Evolutionary conservation across 805 yeast genomes (phyloP).

Genomic region (Metschnikowia amazonensis): DNA sequence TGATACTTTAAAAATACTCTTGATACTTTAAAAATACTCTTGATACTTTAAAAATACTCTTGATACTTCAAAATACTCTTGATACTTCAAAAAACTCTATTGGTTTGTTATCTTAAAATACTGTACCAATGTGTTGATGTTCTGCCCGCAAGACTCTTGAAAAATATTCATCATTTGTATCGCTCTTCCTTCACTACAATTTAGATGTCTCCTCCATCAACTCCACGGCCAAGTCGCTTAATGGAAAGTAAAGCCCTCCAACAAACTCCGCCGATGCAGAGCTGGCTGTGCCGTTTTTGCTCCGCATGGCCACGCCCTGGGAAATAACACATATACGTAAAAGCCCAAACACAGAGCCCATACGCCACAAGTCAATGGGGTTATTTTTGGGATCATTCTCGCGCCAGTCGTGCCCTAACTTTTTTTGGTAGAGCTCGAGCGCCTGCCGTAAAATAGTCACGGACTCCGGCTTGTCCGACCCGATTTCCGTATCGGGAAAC

Average conservation of each 20-base stretch:
- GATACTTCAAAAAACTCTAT: no score
- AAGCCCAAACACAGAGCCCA: slow-evolving; percentile 54
- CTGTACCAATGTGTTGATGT: no score
- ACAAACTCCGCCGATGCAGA: slow-evolving; percentile 46
- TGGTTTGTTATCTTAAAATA: no score
- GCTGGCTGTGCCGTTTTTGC: slow-evolving; percentile 49
- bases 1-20: no score
- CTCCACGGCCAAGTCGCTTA: slow-evolving; percentile 29
- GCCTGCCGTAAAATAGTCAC: slow-evolving; percentile 18
- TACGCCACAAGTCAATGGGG: slow-evolving; percentile 44
- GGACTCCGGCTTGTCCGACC: slow-evolving; percentile 30
- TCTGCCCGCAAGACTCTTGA: no score
- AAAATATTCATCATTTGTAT: no score
- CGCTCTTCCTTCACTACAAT: no score
- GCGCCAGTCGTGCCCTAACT: slow-evolving; percentile 30
- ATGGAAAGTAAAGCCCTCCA: slow-evolving; percentile 32
- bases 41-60: no score
- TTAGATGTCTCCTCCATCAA: slow-evolving; percentile 6
- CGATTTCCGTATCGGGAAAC: slow-evolving; percentile 26
- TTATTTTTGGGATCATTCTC: slow-evolving; percentile 36
- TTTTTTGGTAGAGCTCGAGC: slow-evolving; percentile 26
- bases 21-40: no score
- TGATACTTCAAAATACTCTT: no score
- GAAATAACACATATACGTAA: slow-evolving; percentile 53
- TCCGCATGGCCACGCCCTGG: slow-evolving; percentile 60